Conservation (phyloP, 495 filamentous ascomycete species). For the Trichocladium uniseriatum region DNA sequence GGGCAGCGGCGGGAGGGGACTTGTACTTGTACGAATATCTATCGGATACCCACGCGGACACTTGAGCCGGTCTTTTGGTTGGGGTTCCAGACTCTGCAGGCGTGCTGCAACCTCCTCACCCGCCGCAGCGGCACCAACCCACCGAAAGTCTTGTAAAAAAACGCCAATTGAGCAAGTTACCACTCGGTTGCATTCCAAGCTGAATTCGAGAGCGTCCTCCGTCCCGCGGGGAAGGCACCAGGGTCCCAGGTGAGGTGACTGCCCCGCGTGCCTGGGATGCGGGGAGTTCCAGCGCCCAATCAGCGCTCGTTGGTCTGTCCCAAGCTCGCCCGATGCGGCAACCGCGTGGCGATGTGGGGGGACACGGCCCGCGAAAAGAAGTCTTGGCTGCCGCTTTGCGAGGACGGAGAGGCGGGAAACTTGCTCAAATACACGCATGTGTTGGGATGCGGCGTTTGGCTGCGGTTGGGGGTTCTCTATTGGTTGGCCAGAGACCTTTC, state of each 20-base stretch:
- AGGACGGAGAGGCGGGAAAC: constrained; percentile 12
- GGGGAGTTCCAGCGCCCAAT: not conserved
- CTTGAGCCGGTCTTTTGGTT: no score
- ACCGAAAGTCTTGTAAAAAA: no score
- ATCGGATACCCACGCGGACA: no score
- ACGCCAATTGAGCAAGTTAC: constrained; percentile 17
- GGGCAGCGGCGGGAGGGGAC: no score
- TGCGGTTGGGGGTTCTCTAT: not conserved
- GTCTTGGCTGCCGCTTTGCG: not conserved
- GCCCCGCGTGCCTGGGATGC: not conserved
- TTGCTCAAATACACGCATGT: constrained; percentile 25
- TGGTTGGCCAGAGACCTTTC: no score
- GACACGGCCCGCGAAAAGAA: not conserved
- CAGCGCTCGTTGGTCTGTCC: not conserved
- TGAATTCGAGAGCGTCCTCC: not conserved
- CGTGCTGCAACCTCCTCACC: not conserved
- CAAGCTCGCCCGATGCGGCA: not conserved
- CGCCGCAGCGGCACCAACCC: not conserved
- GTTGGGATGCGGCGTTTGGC: not conserved
- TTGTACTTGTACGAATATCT: no score
- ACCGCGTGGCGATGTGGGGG: not conserved
- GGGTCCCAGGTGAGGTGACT: no score
- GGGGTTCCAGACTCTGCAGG: no score
- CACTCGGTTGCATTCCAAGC: not conserved
- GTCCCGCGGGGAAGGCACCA: no score